A percentile compares a stretch with the other conserved stretches of the same genome.
phyloP scores from a whole-genome alignment of 2,329 filamentous ascomycete species.

The Colletotrichum coccodes region DNA sequence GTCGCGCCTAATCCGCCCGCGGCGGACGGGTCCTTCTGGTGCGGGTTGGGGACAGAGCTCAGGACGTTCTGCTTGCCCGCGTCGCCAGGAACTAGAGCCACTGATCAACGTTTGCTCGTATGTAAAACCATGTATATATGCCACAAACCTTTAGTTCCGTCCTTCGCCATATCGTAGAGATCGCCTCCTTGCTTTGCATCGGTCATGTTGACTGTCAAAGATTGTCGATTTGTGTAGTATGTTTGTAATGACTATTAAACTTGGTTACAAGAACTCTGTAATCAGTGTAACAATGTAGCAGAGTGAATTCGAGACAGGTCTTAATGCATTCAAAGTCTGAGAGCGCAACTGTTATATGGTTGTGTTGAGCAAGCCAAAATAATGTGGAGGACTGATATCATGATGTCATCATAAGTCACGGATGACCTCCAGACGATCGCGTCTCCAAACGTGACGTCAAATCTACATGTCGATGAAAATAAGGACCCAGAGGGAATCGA shows the following conservation, averaged over 20 bases:
- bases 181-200: constrained; percentile 13
- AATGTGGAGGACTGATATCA: background rate
- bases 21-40: background rate
- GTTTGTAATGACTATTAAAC: background rate
- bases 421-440: background rate
- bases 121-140: background rate
- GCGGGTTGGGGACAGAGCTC: constrained; percentile 7
- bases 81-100: background rate
- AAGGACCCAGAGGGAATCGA: background rate
- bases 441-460: constrained; percentile 3
- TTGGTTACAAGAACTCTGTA: too few relatives aligned
- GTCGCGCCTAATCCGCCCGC: background rate
- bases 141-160: background rate
- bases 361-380: background rate
- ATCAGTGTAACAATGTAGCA: too few relatives aligned
- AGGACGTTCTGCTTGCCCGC: constrained; percentile 19
- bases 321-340: background rate
- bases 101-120: background rate
- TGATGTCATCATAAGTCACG: constrained; percentile 10
- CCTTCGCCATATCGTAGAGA: constrained; percentile 13
- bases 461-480: background rate
- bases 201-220: background rate
- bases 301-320: too few relatives aligned
- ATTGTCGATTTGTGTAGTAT: too few relatives aligned
- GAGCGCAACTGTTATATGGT: background rate